Conservation (phyloP, 23 red algal genomes). For the Gracilaria vermiculophylla region DNA sequence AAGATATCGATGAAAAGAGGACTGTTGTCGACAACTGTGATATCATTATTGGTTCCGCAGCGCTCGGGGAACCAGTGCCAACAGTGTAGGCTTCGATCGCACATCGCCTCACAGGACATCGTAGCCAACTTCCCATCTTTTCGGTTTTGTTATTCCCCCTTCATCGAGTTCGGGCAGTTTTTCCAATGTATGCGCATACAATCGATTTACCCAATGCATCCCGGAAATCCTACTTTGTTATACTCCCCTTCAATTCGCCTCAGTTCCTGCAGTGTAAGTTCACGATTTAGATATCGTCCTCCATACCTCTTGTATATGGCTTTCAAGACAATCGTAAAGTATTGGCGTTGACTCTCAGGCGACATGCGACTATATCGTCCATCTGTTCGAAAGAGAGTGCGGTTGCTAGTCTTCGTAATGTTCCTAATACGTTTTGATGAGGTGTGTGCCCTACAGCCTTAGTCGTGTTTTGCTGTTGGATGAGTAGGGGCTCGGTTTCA, state of each 20-base stretch:
- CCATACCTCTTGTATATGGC: background rate
- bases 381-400: too few relatives aligned
- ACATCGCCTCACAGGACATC: too few relatives aligned
- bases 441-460: too few relatives aligned
- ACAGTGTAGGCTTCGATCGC: slow-evolving; percentile 22
- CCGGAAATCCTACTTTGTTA: slow-evolving; percentile 15
- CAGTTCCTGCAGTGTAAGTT: slow-evolving; percentile 18
- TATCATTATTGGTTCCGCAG: too few relatives aligned
- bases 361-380: too few relatives aligned
- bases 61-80: too few relatives aligned
- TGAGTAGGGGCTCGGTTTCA: too few relatives aligned
- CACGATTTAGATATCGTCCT: slow-evolving; percentile 16
- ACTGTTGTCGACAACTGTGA: slow-evolving; percentile 10
- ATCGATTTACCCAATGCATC: slow-evolving; percentile 33
- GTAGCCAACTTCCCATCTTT: slow-evolving; percentile 56
- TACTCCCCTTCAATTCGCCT: too few relatives aligned
- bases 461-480: too few relatives aligned
- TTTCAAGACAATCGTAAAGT: slow-evolving; percentile 13
- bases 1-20: slow-evolving; percentile 36
- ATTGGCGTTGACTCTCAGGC: background rate
- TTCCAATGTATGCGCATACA: slow-evolving; percentile 62
- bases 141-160: slow-evolving; percentile 45
- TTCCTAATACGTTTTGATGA: too few relatives aligned
- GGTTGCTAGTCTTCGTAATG: too few relatives aligned
- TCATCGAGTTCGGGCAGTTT: slow-evolving; percentile 28